phyloP scores from a whole-genome alignment of 2,329 filamentous ascomycete species.

The Aspergillus costaricaensis region DNA sequence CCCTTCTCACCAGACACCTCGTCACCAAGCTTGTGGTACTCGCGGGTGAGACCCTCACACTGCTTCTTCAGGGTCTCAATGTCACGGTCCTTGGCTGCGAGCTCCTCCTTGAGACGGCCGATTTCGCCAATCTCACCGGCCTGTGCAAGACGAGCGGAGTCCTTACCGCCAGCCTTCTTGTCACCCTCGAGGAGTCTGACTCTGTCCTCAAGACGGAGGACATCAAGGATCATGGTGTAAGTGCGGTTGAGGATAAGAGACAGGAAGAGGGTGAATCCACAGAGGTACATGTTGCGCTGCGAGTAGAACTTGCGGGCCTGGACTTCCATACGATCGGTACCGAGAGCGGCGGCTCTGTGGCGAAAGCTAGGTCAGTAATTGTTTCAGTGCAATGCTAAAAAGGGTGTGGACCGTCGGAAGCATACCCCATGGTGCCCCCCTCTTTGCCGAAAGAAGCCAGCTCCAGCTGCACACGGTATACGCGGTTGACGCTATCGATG shows the following conservation, averaged over 20 bases:
- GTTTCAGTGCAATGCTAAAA: neutral
- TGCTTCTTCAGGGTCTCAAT: slow-evolving; percentile 92
- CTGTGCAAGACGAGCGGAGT: slow-evolving; percentile 69
- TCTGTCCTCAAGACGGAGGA: slow-evolving; percentile 88
- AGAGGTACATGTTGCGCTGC: slow-evolving; percentile 99
- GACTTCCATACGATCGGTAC: slow-evolving; percentile 94
- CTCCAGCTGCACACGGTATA: slow-evolving; percentile 95
- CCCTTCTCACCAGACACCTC: slow-evolving; percentile 64
- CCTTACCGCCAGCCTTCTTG: slow-evolving; percentile 61
- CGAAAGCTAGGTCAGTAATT: neutral
- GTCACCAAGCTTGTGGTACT: slow-evolving; percentile 85
- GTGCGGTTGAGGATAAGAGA: slow-evolving; percentile 97
- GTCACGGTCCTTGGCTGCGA: slow-evolving; percentile 76
- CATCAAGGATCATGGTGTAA: slow-evolving; percentile 94
- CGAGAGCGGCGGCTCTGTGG: slow-evolving; percentile 69
- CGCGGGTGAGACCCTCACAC: slow-evolving; percentile 74
- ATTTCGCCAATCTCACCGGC: slow-evolving; percentile 73
- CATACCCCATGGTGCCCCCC: slow-evolving; percentile 54
- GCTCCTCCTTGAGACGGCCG: slow-evolving; percentile 72
- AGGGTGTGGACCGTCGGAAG: slow-evolving; percentile 9
- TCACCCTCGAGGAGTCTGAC: slow-evolving; percentile 78
- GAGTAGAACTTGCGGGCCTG: slow-evolving; percentile 99
- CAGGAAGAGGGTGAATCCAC: slow-evolving; percentile 98
- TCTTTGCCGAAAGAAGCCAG: slow-evolving; percentile 71
- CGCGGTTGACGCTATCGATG: slow-evolving; percentile 92